phyloP scores from a whole-genome alignment of 2,329 filamentous ascomycete species.

The Penicillium decumbens region DNA sequence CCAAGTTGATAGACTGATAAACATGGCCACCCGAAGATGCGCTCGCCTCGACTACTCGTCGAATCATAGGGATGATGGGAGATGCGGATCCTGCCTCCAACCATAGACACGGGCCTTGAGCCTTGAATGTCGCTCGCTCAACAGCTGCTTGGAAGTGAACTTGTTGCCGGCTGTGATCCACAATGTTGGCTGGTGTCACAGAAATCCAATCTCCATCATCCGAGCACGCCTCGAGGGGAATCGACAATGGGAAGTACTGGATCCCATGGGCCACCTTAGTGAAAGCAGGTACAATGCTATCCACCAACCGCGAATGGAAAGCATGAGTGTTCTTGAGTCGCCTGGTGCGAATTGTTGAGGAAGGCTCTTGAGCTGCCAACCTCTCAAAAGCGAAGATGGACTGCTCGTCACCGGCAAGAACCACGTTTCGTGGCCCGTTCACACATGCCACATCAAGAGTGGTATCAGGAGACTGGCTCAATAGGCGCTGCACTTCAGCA shows the following conservation, averaged over 20 bases:
- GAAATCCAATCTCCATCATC: slow-evolving; percentile 18
- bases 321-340: slow-evolving; percentile 46
- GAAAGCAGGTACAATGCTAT: slow-evolving; percentile 31
- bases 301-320: slow-evolving; percentile 46
- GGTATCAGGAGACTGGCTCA: not conserved
- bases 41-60: slow-evolving; percentile 21
- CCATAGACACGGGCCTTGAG: slow-evolving; percentile 22
- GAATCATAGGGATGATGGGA: slow-evolving; percentile 33
- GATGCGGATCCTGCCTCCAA: slow-evolving; percentile 43
- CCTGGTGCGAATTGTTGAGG: slow-evolving; percentile 22
- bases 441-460: slow-evolving; percentile 35
- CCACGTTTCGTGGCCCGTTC: slow-evolving; percentile 22
- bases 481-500: not conserved
- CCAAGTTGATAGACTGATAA: slow-evolving; percentile 18
- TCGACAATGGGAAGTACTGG: not conserved
- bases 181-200: not conserved
- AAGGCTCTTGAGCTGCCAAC: not conserved
- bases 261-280: not conserved
- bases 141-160: slow-evolving; percentile 47
- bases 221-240: not conserved
- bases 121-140: slow-evolving; percentile 29
- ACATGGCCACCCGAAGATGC: slow-evolving; percentile 1
- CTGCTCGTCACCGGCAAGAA: slow-evolving; percentile 16
- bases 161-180: slow-evolving; percentile 39
- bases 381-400: slow-evolving; percentile 11